Evolutionary conservation across 2,329 filamentous ascomycete genomes (phyloP).

Genomic region (Rhytidhysteron rufulum): DNA sequence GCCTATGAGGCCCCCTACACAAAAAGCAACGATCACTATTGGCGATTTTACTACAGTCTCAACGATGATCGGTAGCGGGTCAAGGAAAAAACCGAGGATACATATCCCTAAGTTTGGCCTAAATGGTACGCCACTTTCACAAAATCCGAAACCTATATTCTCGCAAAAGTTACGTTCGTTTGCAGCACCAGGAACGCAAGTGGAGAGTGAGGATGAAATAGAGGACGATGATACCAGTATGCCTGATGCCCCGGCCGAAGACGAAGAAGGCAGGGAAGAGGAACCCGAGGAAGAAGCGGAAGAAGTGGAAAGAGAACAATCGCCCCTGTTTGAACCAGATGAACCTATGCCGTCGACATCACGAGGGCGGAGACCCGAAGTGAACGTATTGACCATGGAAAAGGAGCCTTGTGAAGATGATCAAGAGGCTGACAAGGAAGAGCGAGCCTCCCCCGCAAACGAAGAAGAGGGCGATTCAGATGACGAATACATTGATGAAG

Average conservation of each 20-base stretch:
- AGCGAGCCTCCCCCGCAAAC: not conserved
- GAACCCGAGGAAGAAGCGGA: not conserved
- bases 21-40: slow-evolving; percentile 72
- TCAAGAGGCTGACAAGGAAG: slow-evolving; percentile 4
- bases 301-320: too few species aligned
- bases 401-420: slow-evolving; percentile 13
- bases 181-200: slow-evolving; percentile 51
- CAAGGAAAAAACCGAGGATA: slow-evolving; percentile 47
- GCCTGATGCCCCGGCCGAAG: not conserved
- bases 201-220: slow-evolving; percentile 31
- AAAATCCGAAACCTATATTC: slow-evolving; percentile 34
- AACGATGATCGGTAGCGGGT: slow-evolving; percentile 56
- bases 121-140: slow-evolving; percentile 22
- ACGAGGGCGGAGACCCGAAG: not conserved
- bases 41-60: slow-evolving; percentile 65
- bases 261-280: too few species aligned
- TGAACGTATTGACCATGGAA: too few species aligned
- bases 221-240: slow-evolving; percentile 15
- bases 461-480: slow-evolving; percentile 27
- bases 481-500: slow-evolving; percentile 51
- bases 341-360: not conserved
- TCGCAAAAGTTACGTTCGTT: slow-evolving; percentile 49
- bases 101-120: slow-evolving; percentile 36
- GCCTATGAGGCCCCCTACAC: slow-evolving; percentile 57
- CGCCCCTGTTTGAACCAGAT: not conserved